phyloP scores from a whole-genome alignment of 805 yeast genomes.

The Wickerhamiella hasegawae region DNA sequence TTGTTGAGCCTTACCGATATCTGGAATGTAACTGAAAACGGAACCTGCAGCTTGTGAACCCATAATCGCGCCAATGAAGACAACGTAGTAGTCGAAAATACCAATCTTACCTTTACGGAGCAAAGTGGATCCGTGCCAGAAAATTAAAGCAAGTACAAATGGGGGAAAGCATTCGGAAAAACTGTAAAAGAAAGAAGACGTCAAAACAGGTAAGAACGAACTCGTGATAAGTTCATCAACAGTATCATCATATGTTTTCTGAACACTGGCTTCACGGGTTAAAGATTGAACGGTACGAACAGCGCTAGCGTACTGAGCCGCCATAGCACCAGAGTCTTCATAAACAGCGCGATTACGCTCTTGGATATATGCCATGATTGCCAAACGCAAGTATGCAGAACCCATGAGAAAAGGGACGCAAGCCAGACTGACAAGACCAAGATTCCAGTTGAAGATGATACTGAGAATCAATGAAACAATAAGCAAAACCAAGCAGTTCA shows the following conservation, averaged over 20 bases:
- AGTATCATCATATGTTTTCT: conserved; percentile 7
- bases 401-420: conserved; percentile 14
- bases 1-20: conserved; percentile 26
- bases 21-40: conserved; percentile 27
- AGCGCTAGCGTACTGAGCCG: conserved; percentile 17
- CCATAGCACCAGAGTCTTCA: conserved; percentile 14
- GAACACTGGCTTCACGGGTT: conserved; percentile 17
- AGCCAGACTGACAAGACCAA: conserved; percentile 16
- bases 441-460: conserved; percentile 16
- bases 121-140: conserved; percentile 19
- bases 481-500: conserved; percentile 14
- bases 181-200: conserved; percentile 15
- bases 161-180: conserved; percentile 16
- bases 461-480: conserved; percentile 14
- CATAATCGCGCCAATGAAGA: conserved; percentile 18
- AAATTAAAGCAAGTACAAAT: conserved; percentile 14
- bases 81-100: conserved; percentile 14
- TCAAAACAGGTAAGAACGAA: conserved; percentile 1
- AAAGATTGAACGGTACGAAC: conserved; percentile 18
- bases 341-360: conserved; percentile 11
- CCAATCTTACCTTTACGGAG: conserved; percentile 10
- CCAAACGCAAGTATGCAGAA: conserved; percentile 14
- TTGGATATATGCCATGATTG: conserved; percentile 10
- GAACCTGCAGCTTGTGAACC: conserved; percentile 26
- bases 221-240: conserved; percentile 6